These are phyloP conservation scores for Linnemannia schmuckeri DNA, from an alignment of 192 early-diverging fungal species.

Conservation along the genomic window DNA sequence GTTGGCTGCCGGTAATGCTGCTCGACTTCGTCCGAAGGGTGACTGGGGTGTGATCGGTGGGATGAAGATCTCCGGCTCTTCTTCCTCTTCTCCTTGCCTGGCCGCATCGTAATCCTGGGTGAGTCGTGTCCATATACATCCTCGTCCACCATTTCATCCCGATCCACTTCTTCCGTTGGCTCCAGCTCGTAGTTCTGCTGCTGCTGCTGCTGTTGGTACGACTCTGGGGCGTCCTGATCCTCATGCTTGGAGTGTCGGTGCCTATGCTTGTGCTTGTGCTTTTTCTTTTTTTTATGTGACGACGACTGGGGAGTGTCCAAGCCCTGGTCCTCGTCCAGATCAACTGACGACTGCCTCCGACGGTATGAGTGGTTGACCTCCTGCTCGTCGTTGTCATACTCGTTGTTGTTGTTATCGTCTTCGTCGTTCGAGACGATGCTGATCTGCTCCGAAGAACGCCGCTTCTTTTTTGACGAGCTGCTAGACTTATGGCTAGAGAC, in stretches of 20 bases:
- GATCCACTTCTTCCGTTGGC: neutral
- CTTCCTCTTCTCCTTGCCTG: conserved; percentile 16
- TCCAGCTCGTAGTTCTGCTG: conserved; percentile 4
- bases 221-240: neutral
- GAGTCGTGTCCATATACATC: conserved; percentile 6
- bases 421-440: conserved; percentile 26
- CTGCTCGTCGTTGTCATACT: conserved; percentile 4
- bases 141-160: conserved; percentile 14
- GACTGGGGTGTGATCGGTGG: conserved; percentile 8
- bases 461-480: conserved; percentile 29
- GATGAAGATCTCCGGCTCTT: neutral
- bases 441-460: conserved; percentile 29
- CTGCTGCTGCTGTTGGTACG: neutral
- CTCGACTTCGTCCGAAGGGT: conserved; percentile 11
- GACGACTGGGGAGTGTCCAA: neutral
- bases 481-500: neutral
- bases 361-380: neutral
- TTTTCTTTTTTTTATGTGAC: conserved; percentile 43
- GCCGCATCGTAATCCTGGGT: conserved; percentile 15
- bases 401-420: neutral
- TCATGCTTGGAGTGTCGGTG: conserved; percentile 31
- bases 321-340: conserved; percentile 16
- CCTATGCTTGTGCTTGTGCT: conserved; percentile 51
- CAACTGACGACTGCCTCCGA: neutral
- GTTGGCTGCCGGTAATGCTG: neutral